Base-by-base conservation (phyloP, 2,329 filamentous ascomycete species). In the Aspergillus brunneoviolaceus region DNA sequence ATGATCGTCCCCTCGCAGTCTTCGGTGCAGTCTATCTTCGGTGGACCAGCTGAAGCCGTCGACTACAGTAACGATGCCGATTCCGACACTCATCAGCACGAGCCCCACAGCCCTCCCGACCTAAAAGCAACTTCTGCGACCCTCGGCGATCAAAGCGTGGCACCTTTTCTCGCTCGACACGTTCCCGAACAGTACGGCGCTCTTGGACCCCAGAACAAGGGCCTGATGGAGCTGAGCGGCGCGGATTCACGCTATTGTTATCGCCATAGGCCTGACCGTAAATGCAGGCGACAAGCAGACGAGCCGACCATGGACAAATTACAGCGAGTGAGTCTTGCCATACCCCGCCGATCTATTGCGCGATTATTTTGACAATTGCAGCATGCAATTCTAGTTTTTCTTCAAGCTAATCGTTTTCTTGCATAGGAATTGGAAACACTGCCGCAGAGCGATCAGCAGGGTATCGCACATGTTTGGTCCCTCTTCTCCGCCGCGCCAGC, bases 391-490 rank as follows among this genome's bases (percentile, higher is more conserved):
- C 5, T 19, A 16, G 7, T 45, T 16, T 7, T 16, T 45, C 16
- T 14, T 12, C 5, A 11, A 19, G 16, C 39, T 45, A 19, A 45
- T 16, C 16, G 6, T 45, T 19, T 19, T 19, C 39, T 3, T 33
- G 5, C 48, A 23, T 49, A 93, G 88, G 90, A 95, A 76, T 86
- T 98, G 55, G 90, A 94, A 68, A 87, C 85, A 51, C 84, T 97
- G 35, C 89, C 92, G 5, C 85, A 89, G 63, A 87, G 86, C 65
- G 95, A 99, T 74, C 92, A 96, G 77, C 92, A 97, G 77, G 93
- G 91, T 71, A 97, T 99, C 70, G 92, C 93, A 35, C 94, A 97
- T 71, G 93, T 98, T 58, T 99, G 95, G 95, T 96, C 94, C 0
- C 83, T 98, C 51, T 99, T 99, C 80, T 98, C 94, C 0, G 95